These are phyloP conservation scores for Trichoderma atrobrunneum DNA, from an alignment of 2,329 filamentous ascomycete species.

Conservation along the genomic window DNA sequence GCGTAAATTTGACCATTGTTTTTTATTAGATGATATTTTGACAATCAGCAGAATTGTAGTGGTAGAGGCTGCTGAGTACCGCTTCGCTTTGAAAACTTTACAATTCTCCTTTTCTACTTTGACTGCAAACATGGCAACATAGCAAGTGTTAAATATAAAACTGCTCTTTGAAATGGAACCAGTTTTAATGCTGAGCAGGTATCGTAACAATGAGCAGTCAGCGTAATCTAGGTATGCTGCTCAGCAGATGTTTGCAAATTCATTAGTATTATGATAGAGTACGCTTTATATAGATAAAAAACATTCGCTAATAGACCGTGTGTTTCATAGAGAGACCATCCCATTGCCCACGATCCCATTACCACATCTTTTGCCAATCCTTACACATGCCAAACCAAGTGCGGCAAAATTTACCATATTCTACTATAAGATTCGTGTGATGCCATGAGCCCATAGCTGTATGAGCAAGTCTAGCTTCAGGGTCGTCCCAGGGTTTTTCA, in stretches of 20 bases:
- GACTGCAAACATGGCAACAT: not conserved
- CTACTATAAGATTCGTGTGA: conserved; percentile 22
- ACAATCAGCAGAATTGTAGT: not conserved
- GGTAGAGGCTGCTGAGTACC: not conserved
- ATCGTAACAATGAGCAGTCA: not conserved
- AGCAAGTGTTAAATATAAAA: not conserved
- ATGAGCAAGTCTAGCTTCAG: conserved; percentile 24
- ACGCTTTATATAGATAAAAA: not conserved
- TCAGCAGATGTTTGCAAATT: not conserved
- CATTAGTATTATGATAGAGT: not conserved
- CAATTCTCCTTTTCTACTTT: not conserved
- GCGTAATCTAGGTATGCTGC: not conserved
- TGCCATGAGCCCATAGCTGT: conserved; percentile 27
- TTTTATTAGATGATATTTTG: not conserved
- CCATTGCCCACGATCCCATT: not conserved
- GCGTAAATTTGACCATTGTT: not conserved
- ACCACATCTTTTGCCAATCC: conserved; percentile 24
- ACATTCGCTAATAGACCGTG: not conserved
- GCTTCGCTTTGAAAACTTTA: not conserved
- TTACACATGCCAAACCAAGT: conserved; percentile 24
- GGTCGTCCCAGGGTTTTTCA: conserved; percentile 22
- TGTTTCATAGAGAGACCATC: not conserved
- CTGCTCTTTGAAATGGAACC: not conserved
- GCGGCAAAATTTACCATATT: conserved; percentile 28
- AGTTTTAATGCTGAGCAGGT: not conserved